Evolutionary conservation across 1,284 basidiomycete genomes (phyloP).

Genomic region (Rhizoctonia solani): DNA sequence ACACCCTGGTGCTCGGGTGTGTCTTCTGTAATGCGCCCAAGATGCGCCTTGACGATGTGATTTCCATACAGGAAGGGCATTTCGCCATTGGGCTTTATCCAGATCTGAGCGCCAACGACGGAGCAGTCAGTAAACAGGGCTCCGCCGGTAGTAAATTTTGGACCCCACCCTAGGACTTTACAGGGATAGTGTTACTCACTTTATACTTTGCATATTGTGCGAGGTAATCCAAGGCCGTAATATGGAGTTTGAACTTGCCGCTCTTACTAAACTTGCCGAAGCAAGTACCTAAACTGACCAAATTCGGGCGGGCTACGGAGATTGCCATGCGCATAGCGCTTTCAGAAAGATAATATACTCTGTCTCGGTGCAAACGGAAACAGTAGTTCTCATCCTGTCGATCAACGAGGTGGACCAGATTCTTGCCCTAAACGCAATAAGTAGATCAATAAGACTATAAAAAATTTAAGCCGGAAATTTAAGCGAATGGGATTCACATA

Average conservation of each 20-base stretch:
- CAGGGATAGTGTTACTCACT: slow-evolving; percentile 51
- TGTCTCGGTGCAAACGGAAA: slow-evolving; percentile 88
- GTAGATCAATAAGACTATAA: background rate
- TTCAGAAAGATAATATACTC: slow-evolving; percentile 93
- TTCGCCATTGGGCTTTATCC: slow-evolving; percentile 99
- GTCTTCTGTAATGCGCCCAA: slow-evolving; percentile 99
- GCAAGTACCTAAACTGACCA: slow-evolving; percentile 93
- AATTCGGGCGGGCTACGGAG: slow-evolving; percentile 89
- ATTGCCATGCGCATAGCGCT: slow-evolving; percentile 91
- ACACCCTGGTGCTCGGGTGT: slow-evolving; percentile 99
- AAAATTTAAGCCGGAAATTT: background rate
- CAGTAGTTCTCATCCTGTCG: slow-evolving; percentile 84
- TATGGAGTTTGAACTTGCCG: slow-evolving; percentile 97
- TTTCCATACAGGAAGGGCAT: slow-evolving; percentile 99
- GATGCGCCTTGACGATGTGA: slow-evolving; percentile 97
- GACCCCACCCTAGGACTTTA: background rate
- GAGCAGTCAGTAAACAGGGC: slow-evolving; percentile 3
- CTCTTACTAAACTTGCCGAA: slow-evolving; percentile 98
- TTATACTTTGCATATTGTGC: slow-evolving; percentile 99
- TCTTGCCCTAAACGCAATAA: slow-evolving; percentile 65
- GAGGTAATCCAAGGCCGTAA: slow-evolving; percentile 91
- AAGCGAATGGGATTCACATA: slow-evolving; percentile 47
- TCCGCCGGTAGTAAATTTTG: background rate
- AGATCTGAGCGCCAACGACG: slow-evolving; percentile 65
- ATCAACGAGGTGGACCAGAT: slow-evolving; percentile 88